phyloP scores from a whole-genome alignment of 2,329 filamentous ascomycete genomes.

The Colletotrichum sp. region DNA sequence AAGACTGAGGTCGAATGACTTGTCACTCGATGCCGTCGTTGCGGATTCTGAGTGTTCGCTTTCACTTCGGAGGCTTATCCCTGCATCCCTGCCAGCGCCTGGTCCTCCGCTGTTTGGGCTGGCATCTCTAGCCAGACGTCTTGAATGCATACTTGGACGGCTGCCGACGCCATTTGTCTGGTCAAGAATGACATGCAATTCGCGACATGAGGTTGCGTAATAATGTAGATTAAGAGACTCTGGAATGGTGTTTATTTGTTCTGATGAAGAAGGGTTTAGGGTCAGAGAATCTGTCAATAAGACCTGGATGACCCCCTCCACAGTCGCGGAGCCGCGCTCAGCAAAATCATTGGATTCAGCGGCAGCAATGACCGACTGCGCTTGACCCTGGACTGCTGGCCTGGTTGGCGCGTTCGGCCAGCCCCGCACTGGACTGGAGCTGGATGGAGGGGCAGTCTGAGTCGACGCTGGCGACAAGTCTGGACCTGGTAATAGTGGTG shows the following conservation, averaged over 20 bases:
- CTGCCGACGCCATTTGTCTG: neutral
- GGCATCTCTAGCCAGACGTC: neutral
- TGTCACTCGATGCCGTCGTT: neutral
- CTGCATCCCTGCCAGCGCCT: conserved; percentile 7
- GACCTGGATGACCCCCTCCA: conserved; percentile 1
- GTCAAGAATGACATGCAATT: neutral
- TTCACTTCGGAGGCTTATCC: conserved; percentile 11
- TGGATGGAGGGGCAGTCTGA: conserved; percentile 4
- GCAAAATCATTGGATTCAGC: neutral
- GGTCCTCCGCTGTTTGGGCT: neutral
- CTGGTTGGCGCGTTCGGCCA: neutral
- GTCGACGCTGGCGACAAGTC: conserved; percentile 4
- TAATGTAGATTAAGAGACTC: neutral
- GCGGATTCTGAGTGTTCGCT: neutral
- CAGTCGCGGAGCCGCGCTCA: neutral
- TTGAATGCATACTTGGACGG: neutral
- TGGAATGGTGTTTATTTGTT: neutral
- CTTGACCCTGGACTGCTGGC: neutral
- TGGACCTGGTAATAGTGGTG: conserved; percentile 6
- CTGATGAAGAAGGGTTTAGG: neutral
- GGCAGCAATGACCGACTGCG: neutral
- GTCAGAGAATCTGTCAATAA: neutral
- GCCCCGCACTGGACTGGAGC: conserved; percentile 13
- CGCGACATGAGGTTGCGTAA: neutral
- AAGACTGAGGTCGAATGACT: neutral